phyloP scores from a whole-genome alignment of 2,329 filamentous ascomycete species.

The Penicillium palitans region DNA sequence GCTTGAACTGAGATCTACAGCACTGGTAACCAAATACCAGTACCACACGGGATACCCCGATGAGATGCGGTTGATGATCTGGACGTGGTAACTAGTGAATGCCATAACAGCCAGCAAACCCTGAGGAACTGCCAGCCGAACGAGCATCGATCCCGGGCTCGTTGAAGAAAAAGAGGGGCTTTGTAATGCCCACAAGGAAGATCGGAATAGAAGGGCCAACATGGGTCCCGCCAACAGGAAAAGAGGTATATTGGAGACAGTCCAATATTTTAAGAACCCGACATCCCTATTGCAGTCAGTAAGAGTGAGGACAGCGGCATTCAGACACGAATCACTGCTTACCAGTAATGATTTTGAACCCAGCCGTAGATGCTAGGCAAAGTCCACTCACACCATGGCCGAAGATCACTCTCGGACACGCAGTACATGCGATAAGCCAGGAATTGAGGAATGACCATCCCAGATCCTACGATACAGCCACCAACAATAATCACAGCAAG shows the following conservation, averaged over 20 bases:
- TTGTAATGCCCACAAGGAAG: constrained; percentile 53
- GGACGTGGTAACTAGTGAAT: constrained; percentile 81
- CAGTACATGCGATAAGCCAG: constrained; percentile 76
- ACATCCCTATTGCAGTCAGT: constrained; percentile 64
- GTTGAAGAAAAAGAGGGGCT: constrained; percentile 29
- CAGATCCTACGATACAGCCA: constrained; percentile 66
- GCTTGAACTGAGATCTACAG: constrained; percentile 24
- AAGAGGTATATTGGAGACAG: constrained; percentile 76
- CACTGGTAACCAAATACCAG: constrained; percentile 65
- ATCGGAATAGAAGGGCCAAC: constrained; percentile 65
- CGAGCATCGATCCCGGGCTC: constrained; percentile 36
- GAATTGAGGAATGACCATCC: constrained; percentile 70
- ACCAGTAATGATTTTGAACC: constrained; percentile 92
- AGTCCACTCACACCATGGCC: constrained; percentile 73
- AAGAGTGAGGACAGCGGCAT: background rate
- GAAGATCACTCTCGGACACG: constrained; percentile 34
- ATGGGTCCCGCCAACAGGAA: constrained; percentile 82
- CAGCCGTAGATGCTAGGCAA: constrained; percentile 87
- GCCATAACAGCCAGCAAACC: constrained; percentile 69
- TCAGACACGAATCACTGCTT: constrained; percentile 35
- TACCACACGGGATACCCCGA: constrained; percentile 92
- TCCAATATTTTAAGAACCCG: constrained; percentile 91
- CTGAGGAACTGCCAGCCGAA: constrained; percentile 70
- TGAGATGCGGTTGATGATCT: constrained; percentile 86
- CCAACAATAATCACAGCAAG: constrained; percentile 63